Evolutionary conservation across 257 asterid genomes (phyloP).

Genomic region (Nicotiana paniculata): DNA sequence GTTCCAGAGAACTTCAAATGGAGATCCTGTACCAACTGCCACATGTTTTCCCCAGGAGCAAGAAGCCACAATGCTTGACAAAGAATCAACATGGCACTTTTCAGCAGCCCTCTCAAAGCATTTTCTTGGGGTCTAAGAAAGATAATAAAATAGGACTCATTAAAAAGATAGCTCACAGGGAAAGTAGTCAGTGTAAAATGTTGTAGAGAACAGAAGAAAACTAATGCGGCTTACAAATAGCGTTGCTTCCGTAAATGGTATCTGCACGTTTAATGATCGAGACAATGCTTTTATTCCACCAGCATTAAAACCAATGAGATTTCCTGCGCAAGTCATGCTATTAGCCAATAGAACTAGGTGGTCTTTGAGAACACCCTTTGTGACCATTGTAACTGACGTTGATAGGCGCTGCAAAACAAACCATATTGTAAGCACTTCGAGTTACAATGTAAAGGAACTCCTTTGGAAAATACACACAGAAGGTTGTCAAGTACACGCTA

Average conservation of each 20-base stretch:
- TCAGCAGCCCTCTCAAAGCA: slow-evolving; percentile 98
- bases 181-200: background rate
- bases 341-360: slow-evolving; percentile 87
- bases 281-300: slow-evolving; percentile 91
- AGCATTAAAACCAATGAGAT: slow-evolving; percentile 76
- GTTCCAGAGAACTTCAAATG: slow-evolving; percentile 86
- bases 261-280: slow-evolving; percentile 67
- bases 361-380: slow-evolving; percentile 96
- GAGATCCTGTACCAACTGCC: slow-evolving; percentile 91
- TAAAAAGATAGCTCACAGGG: slow-evolving; percentile 11
- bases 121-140: slow-evolving; percentile 76
- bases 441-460: background rate
- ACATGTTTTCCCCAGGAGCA: slow-evolving; percentile 99
- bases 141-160: slow-evolving; percentile 2
- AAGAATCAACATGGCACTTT: slow-evolving; percentile 75
- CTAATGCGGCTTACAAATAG: slow-evolving; percentile 54
- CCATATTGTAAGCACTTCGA: background rate
- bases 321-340: slow-evolving; percentile 95
- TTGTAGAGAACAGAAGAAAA: slow-evolving; percentile 4
- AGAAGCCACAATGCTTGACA: slow-evolving; percentile 86
- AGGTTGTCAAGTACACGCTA: background rate
- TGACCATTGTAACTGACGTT: slow-evolving; percentile 90
- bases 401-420: slow-evolving; percentile 65
- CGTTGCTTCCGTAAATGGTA: slow-evolving; percentile 89
- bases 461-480: background rate